Evolutionary conservation across 148 eudicot genomes (phyloP).

Genomic region (Vaccinium darrowii): DNA sequence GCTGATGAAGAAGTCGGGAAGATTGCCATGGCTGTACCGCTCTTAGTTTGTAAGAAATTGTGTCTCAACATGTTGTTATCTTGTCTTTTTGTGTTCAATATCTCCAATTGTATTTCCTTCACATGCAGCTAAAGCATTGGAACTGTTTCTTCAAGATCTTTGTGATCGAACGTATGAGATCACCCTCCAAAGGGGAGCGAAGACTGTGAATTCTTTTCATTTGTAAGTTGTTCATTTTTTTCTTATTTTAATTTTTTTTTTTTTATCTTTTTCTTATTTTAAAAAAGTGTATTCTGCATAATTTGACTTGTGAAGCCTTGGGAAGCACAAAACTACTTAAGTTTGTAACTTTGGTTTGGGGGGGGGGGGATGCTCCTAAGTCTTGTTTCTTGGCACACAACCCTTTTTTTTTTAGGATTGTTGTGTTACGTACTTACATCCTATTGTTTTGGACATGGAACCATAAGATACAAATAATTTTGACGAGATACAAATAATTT

Average conservation of each 20-base stretch:
- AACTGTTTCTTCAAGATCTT: constrained; percentile 91
- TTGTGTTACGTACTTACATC: background rate
- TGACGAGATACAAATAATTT: background rate
- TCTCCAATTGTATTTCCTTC: background rate
- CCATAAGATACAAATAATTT: background rate
- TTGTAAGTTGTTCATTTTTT: constrained; percentile 51
- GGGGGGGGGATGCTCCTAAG: background rate
- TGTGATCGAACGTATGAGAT: constrained; percentile 96
- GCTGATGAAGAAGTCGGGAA: constrained; percentile 99
- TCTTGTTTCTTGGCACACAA: background rate
- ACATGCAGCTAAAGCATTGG: constrained; percentile 93
- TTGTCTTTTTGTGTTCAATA: background rate
- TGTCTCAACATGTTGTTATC: background rate
- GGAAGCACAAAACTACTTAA: too few relatives aligned
- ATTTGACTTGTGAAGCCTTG: background rate
- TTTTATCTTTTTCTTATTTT: background rate
- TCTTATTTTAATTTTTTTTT: background rate
- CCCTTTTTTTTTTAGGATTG: background rate
- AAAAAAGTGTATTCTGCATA: background rate
- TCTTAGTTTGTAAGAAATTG: constrained; percentile 77
- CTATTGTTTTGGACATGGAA: background rate
- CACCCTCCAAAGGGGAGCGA: constrained; percentile 90
- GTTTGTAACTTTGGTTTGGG: background rate
- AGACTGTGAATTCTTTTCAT: constrained; percentile 87
- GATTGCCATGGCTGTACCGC: constrained; percentile 99